Evolutionary conservation across 768 basidiomycete genomes (phyloP).

Genomic region (Boletus eberwhitei): DNA sequence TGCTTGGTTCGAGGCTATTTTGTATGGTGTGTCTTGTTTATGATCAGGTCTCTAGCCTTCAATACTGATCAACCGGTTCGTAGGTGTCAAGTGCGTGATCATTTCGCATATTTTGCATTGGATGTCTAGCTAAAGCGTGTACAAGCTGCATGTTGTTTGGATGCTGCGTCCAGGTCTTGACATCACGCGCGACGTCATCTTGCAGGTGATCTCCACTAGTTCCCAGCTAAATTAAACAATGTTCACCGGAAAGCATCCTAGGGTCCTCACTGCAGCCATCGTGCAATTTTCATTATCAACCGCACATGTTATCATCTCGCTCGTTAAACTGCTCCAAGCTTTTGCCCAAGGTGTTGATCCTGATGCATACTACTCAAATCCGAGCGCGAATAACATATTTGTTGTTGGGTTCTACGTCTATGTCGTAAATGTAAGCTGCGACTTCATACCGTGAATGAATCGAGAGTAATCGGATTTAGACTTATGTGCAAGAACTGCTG

Average conservation of each 20-base stretch:
- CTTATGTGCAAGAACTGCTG: slow-evolving; percentile 17
- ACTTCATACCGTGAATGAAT: not conserved
- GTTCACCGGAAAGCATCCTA: not conserved
- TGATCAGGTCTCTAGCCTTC: not conserved
- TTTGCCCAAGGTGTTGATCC: slow-evolving; percentile 4
- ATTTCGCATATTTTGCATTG: not conserved
- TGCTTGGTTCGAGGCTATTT: slow-evolving; percentile 16
- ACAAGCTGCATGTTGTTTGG: slow-evolving; percentile 14
- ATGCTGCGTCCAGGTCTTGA: slow-evolving; percentile 7
- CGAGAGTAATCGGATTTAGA: not conserved
- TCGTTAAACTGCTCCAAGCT: slow-evolving; percentile 15
- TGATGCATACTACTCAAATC: slow-evolving; percentile 6
- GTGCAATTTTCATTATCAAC: slow-evolving; percentile 16
- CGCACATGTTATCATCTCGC: slow-evolving; percentile 9
- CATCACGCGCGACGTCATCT: not conserved
- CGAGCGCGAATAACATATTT: slow-evolving; percentile 1
- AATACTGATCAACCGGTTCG: not conserved
- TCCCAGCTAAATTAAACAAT: not conserved
- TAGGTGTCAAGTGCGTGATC: slow-evolving; percentile 12
- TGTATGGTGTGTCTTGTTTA: slow-evolving; percentile 10
- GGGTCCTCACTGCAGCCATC: slow-evolving; percentile 12
- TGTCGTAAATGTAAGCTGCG: slow-evolving; percentile 15
- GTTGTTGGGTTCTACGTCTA: slow-evolving; percentile 19
- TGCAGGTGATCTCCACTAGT: not conserved
- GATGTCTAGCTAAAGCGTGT: not conserved